Base-by-base conservation (phyloP, 2,329 filamentous ascomycete genomes). In the Aspergillus arachidicola region DNA sequence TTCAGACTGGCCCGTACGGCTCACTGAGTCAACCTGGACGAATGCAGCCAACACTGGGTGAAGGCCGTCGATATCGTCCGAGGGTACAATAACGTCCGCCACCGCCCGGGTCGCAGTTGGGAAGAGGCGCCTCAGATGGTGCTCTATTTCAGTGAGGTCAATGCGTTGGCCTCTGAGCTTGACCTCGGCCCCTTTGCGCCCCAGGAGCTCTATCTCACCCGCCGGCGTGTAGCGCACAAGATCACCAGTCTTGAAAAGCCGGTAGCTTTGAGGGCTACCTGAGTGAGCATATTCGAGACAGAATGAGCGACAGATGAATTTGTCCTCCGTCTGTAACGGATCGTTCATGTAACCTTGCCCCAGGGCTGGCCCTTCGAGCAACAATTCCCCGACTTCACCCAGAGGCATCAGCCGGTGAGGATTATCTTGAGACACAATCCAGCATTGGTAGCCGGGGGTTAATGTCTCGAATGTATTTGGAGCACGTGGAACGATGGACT, bases 261-360 rank as follows among this genome's bases (percentile, higher is more conserved):
- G 38, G 19, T n/a, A 16, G 38, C 38, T 16, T 16, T 41, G 38
- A 36, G 38, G 19, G 16, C 38, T 41, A 0, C 38, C 6, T 41
- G 14, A 41, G 38, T 41, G 38, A n/a, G 38, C 38, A 41, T 41
- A 6, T 41, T n/a, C 32, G 32, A 9, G 32, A 34, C 32, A 34
- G 32, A 34, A 34, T 9, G 32, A 34, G 32, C 32, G 32, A 34
- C 32, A 34, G 38, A 41, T 41, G 38, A 41, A 41, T 41, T 41
- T n/a, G 38, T 41, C 1, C 3, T 16, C 54, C 14, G 60, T 60
- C 32, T 58, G 55, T n/a, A 38, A 9, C 2, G 38, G 41, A 7
- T 65, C 54, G 11, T 57, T 55, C 4, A 65, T 46, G 43, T 64
- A 64, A 1, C 57, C 60, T 14, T 60, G 59, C 6, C 57, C 60